phyloP scores from a whole-genome alignment of 805 yeast genomes.

The Dipodascopsis tothii region DNA sequence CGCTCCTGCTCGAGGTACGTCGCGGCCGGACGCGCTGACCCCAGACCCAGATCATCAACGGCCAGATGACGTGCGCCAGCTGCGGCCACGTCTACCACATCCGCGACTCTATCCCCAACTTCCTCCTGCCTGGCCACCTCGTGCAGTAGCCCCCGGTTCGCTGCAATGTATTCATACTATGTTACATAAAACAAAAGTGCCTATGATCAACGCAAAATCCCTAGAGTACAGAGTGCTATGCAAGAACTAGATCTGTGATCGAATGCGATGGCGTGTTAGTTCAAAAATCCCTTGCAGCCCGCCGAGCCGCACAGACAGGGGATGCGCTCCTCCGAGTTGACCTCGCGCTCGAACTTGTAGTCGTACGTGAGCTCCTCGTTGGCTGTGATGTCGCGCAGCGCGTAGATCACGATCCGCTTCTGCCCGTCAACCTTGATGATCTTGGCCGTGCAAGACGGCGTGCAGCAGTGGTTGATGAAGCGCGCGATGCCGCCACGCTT shows the following conservation, averaged over 20 bases:
- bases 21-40: not conserved
- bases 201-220: not conserved
- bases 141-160: slow-evolving; percentile 36
- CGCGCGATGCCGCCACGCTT: slow-evolving; percentile 96
- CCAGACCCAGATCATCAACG: slow-evolving; percentile 73
- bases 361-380: slow-evolving; percentile 81
- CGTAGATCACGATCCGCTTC: slow-evolving; percentile 90
- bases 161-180: no score
- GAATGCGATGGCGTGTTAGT: no score
- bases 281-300: slow-evolving; percentile 85
- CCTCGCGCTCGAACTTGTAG: slow-evolving; percentile 75
- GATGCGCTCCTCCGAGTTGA: slow-evolving; percentile 25
- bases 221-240: not conserved
- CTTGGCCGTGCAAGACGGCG: slow-evolving; percentile 95
- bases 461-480: slow-evolving; percentile 94
- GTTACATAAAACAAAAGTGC: not conserved
- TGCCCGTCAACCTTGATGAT: slow-evolving; percentile 91
- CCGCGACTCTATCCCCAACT: slow-evolving; percentile 89
- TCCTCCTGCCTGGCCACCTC: slow-evolving; percentile 88
- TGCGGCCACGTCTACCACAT: slow-evolving; percentile 84
- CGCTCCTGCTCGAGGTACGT: slow-evolving; percentile 54
- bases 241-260: no score
- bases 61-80: slow-evolving; percentile 78
- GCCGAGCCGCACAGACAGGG: slow-evolving; percentile 92
- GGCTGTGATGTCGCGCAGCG: slow-evolving; percentile 61